phyloP scores from a whole-genome alignment of 345 rosid genomes.

The Corymbia maculata region DNA sequence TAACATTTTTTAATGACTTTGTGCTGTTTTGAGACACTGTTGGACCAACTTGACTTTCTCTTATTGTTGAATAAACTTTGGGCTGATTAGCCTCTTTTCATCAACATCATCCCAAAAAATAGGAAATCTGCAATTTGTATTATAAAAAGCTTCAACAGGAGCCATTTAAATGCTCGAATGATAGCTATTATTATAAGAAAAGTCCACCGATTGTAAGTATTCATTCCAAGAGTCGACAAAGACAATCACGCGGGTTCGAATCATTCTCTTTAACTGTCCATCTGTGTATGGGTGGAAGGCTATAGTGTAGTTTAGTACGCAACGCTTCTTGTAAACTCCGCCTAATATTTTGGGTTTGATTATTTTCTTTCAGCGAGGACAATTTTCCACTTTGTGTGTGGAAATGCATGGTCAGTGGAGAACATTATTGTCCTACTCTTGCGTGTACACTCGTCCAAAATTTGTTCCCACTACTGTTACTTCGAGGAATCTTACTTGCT shows the following conservation, averaged over 20 bases:
- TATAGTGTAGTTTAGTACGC: background rate
- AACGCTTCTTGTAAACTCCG: background rate
- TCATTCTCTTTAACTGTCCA: background rate
- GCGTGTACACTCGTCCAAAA: background rate
- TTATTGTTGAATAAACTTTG: background rate
- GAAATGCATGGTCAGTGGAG: background rate
- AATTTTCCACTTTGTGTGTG: background rate
- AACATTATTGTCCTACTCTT: background rate
- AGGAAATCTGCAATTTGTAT: background rate
- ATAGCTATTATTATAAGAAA: no score
- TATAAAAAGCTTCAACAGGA: background rate
- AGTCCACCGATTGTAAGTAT: background rate
- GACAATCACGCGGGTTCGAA: background rate
- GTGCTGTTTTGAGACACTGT: background rate
- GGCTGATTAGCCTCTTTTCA: background rate
- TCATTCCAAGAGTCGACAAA: background rate
- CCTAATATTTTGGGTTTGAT: background rate
- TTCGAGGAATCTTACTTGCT: background rate
- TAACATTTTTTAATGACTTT: background rate
- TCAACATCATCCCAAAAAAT: background rate
- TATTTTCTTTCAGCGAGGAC: background rate
- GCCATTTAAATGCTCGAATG: no score
- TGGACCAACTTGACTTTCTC: background rate
- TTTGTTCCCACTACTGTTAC: background rate
- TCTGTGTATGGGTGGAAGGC: background rate